A percentile compares a stretch with the other conserved stretches of the same genome.
Evolutionary conservation across 768 basidiomycete genomes (phyloP).

Genomic region (Tulasnella sp.): DNA sequence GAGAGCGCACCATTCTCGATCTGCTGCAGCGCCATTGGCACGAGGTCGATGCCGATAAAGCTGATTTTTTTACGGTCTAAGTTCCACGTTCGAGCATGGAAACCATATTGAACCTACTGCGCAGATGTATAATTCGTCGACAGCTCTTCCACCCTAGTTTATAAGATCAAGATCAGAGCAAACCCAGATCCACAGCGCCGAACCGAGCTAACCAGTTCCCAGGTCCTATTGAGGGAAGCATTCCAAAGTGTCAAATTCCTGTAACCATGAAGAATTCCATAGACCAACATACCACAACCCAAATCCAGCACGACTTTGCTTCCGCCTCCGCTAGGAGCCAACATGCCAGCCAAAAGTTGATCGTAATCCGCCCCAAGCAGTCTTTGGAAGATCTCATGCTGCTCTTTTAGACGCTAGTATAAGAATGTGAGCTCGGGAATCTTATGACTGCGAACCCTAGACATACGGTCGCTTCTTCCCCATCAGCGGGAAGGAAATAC

Average conservation of each 20-base stretch:
- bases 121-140: neutral
- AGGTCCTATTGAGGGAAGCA: neutral
- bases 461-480: constrained; percentile 17
- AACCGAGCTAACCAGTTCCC: constrained; percentile 27
- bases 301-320: constrained; percentile 8
- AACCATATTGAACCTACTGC: neutral
- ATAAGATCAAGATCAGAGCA: neutral
- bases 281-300: constrained; percentile 12
- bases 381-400: constrained; percentile 6
- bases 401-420: constrained; percentile 19
- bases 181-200: neutral
- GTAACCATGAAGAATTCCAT: neutral
- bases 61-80: neutral
- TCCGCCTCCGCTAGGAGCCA: neutral
- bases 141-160: constrained; percentile 23
- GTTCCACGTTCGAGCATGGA: neutral
- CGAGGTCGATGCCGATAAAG: constrained; percentile 32
- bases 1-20: neutral
- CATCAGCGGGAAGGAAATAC: constrained; percentile 30
- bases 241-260: neutral
- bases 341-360: neutral
- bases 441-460: neutral
- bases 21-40: neutral
- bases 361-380: neutral
- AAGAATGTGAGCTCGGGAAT: neutral